Conservation (phyloP, 2,329 filamentous ascomycete species). For the Curvularia spicifera region DNA sequence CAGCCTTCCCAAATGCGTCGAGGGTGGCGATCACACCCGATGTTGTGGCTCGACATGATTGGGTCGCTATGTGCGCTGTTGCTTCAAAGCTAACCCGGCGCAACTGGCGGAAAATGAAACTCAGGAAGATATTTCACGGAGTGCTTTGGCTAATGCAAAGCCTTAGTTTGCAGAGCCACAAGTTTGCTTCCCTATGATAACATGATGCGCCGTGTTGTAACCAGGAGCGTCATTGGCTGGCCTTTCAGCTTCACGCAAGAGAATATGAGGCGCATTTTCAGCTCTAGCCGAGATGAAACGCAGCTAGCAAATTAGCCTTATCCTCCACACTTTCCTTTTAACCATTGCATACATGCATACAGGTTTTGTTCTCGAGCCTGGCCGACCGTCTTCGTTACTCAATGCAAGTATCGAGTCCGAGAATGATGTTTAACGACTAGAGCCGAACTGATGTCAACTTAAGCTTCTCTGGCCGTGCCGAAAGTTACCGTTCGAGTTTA, state of each 20-base stretch:
- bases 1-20: neutral
- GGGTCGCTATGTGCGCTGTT: neutral
- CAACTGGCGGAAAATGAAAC: neutral
- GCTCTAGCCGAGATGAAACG: neutral
- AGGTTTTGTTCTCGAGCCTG: neutral
- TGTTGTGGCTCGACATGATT: neutral
- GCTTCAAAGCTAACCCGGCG: neutral
- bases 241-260: neutral
- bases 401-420: neutral
- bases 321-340: neutral
- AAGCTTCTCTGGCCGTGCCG: neutral
- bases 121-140: neutral
- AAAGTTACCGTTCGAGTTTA: neutral
- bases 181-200: neutral
- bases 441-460: neutral
- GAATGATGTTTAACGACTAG: neutral
- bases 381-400: neutral
- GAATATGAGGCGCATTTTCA: neutral
- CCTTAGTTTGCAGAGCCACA: neutral
- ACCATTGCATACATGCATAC: neutral
- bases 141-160: neutral
- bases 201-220: neutral
- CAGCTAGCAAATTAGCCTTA: neutral
- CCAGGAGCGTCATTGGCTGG: neutral
- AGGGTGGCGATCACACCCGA: neutral